Conservation (phyloP, 495 filamentous ascomycete species). For the Neurospora hispaniola region DNA sequence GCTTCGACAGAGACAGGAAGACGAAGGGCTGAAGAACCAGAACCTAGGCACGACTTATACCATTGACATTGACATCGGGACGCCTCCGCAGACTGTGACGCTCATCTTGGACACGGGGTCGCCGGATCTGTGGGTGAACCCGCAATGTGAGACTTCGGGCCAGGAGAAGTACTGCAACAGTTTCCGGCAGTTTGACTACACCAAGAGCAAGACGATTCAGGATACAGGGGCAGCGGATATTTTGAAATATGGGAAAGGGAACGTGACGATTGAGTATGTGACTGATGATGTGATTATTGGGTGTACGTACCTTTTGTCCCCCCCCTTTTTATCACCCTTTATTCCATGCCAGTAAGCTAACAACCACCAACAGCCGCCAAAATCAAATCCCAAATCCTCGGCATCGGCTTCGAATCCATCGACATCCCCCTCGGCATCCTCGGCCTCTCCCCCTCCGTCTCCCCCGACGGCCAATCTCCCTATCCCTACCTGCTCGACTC, state of each 20-base stretch:
- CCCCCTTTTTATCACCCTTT: no score
- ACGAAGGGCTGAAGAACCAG: background rate
- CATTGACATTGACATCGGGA: slow-evolving; percentile 13
- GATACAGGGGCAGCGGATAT: slow-evolving; percentile 11
- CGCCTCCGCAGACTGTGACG: slow-evolving; percentile 20
- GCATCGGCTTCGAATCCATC: slow-evolving; percentile 25
- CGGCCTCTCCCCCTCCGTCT: slow-evolving; percentile 50
- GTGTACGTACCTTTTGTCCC: slow-evolving; percentile 1
- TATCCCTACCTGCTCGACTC: slow-evolving; percentile 62
- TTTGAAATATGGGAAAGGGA: slow-evolving; percentile 31
- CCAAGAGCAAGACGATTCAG: slow-evolving; percentile 21
- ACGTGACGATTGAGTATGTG: slow-evolving; percentile 28
- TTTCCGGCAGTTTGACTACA: slow-evolving; percentile 24
- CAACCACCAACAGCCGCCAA: slow-evolving; percentile 6
- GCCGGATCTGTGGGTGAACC: slow-evolving; percentile 37
- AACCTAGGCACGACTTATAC: slow-evolving; percentile 4
- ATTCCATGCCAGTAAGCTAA: no score
- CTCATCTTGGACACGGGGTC: slow-evolving; percentile 37
- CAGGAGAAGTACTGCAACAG: slow-evolving; percentile 15
- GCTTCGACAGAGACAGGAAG: slow-evolving; percentile 1
- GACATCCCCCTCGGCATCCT: slow-evolving; percentile 54
- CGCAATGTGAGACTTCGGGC: slow-evolving; percentile 21
- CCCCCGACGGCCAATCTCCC: slow-evolving; percentile 24
- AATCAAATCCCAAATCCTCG: slow-evolving; percentile 30
- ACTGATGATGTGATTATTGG: slow-evolving; percentile 29